Evolutionary conservation across 2,329 filamentous ascomycete species (phyloP), one percentile per base, ranked within the genome.

Genomic region (Cladosporium sp.): DNA sequence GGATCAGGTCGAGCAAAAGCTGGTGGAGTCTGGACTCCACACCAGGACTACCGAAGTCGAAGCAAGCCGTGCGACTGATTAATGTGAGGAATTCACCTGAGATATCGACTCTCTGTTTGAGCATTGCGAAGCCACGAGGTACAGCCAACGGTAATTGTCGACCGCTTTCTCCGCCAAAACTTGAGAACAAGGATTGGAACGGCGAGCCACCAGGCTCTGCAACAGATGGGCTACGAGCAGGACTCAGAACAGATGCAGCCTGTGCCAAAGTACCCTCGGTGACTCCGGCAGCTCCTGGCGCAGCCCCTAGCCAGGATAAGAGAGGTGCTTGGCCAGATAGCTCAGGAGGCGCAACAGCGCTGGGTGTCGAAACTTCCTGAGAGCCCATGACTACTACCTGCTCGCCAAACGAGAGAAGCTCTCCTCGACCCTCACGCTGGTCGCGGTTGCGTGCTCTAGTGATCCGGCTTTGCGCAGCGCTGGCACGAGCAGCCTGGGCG

Each of bases 401-500:
- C n/a, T 58, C 61, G 5, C 51, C 25, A 18, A 36, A 51, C 14
- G 61, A 48, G 28, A 46, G 61, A 8, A 46, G 26, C 11, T 43
- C 62, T 25, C 62, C 53, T 58, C 62, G 14, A 28, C 49, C 66
- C 28, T 74, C 73, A 18, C 72, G 69, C 36, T 73, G 73, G 25
- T 71, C 74, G 10, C 74, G 69, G 54, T 76, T 76, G 18, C 73
- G 70, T 28, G 73, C 73, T 68, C 74, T 64, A 11, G 74, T 76
- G 43, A 76, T 70, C 65, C 74, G 61, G 57, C 72, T 74, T 57
- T 74, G 72, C 0, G 74, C 74, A 32, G 74, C 74, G 63, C 74
- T 76, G 13, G 74, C 74, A 49, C 74, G 70, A 32, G 74, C 74
- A 30, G 74, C 74, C 54, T 76, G 74, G 2, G 74, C 74, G 34